Percentiles rank a stretch among this genome's conserved stretches.
Evolutionary conservation across 2,329 filamentous ascomycete species (phyloP).

Genomic region (Aspergillus tanneri): DNA sequence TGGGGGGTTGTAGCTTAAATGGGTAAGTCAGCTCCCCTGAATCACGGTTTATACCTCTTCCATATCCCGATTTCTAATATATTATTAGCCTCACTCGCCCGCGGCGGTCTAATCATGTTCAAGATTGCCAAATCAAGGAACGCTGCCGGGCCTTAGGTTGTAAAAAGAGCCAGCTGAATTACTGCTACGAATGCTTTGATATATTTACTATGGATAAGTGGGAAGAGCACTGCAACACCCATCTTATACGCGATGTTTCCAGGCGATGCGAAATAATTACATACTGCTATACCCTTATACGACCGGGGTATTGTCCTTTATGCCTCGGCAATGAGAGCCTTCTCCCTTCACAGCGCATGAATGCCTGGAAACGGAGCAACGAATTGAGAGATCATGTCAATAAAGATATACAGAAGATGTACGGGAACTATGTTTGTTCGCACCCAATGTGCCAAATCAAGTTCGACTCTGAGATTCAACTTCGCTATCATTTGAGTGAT

Average conservation of each 20-base stretch:
- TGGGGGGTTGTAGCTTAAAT: not conserved
- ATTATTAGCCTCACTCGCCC: not conserved
- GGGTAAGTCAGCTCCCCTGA: not conserved
- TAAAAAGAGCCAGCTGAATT: not conserved
- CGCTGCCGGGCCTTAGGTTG: not conserved
- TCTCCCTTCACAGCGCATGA: conserved; percentile 4
- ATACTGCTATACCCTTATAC: conserved; percentile 1
- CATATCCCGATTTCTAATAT: too few relatives aligned
- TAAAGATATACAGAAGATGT: conserved; percentile 4
- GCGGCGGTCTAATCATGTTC: too few relatives aligned
- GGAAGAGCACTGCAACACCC: not conserved
- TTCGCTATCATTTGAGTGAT: conserved; percentile 8
- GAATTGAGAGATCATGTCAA: conserved; percentile 1
- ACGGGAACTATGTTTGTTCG: conserved; percentile 4
- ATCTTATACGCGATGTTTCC: too few relatives aligned
- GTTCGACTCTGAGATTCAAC: conserved; percentile 6
- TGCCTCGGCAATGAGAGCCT: too few relatives aligned
- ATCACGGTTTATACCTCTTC: not conserved
- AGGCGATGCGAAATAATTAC: conserved; percentile 1
- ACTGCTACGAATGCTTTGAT: not conserved
- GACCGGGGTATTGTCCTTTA: not conserved
- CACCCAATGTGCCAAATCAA: conserved; percentile 7
- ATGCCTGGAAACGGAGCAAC: conserved; percentile 7
- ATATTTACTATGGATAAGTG: not conserved
- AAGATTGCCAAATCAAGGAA: conserved; percentile 1